These are phyloP conservation scores for Hirschioporus abietinus DNA, from an alignment of 768 basidiomycete species.

Conservation along the genomic window DNA sequence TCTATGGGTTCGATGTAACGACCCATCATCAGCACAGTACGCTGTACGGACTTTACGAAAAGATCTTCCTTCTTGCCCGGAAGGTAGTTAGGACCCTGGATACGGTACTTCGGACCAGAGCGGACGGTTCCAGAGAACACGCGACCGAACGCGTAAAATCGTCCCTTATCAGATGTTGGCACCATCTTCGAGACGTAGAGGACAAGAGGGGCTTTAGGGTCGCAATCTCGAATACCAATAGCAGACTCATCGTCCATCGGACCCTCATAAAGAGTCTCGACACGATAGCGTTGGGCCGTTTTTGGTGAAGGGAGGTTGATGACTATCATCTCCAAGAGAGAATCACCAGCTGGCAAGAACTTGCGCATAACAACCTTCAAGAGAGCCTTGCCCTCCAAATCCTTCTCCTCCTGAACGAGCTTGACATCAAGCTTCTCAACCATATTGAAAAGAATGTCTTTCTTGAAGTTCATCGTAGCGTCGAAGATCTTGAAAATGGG, in stretches of 20 bases:
- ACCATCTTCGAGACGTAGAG: slow-evolving; percentile 99
- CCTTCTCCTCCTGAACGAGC: slow-evolving; percentile 82
- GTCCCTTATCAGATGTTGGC: slow-evolving; percentile 98
- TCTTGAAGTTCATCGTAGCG: slow-evolving; percentile 99
- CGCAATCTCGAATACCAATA: slow-evolving; percentile 96
- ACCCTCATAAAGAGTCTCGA: slow-evolving; percentile 98
- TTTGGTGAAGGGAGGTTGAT: slow-evolving; percentile 97
- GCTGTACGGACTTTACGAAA: slow-evolving; percentile 97
- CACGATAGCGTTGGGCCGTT: slow-evolving; percentile 97
- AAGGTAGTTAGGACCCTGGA: slow-evolving; percentile 98
- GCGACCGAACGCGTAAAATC: slow-evolving; percentile 99
- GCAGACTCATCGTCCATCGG: slow-evolving; percentile 99
- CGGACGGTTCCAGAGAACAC: slow-evolving; percentile 98
- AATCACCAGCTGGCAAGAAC: slow-evolving; percentile 98
- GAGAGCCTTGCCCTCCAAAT: slow-evolving; percentile 91
- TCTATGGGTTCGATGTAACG: slow-evolving; percentile 98
- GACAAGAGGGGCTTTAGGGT: slow-evolving; percentile 93
- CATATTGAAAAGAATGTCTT: slow-evolving; percentile 76
- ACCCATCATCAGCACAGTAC: slow-evolving; percentile 99
- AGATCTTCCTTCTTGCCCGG: slow-evolving; percentile 99
- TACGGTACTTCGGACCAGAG: slow-evolving; percentile 97
- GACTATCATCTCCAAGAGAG: slow-evolving; percentile 99
- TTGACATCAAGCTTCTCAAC: slow-evolving; percentile 96
- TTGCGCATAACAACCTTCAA: slow-evolving; percentile 99
- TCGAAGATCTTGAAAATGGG: slow-evolving; percentile 99